A percentile compares a stretch with the other conserved stretches of the same genome.
Conservation (phyloP, 2,329 filamentous ascomycete species). For the Cryphonectria radicalis region DNA sequence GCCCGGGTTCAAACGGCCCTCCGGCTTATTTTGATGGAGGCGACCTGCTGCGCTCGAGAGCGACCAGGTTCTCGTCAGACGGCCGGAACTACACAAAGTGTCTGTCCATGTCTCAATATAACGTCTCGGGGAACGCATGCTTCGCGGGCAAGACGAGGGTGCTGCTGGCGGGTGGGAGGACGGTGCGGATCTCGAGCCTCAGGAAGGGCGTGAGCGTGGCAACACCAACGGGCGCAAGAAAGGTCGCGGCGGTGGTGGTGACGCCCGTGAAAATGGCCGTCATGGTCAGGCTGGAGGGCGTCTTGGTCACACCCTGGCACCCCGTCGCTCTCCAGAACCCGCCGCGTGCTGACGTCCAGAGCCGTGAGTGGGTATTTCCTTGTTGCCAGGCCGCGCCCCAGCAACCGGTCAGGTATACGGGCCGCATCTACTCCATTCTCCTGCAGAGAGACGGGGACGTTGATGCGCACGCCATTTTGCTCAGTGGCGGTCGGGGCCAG, state of each 20-base stretch:
- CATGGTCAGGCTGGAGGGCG: slow-evolving; percentile 50
- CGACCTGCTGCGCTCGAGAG: slow-evolving; percentile 26
- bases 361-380: slow-evolving; percentile 53
- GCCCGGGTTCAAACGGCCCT: neutral
- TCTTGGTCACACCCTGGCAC: slow-evolving; percentile 65
- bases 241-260: slow-evolving; percentile 55
- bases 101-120: slow-evolving; percentile 50
- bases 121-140: slow-evolving; percentile 49
- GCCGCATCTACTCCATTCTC: slow-evolving; percentile 60
- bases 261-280: slow-evolving; percentile 46
- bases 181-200: slow-evolving; percentile 48
- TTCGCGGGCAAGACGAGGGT: slow-evolving; percentile 57
- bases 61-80: slow-evolving; percentile 7
- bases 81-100: neutral
- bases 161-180: slow-evolving; percentile 45
- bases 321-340: slow-evolving; percentile 48
- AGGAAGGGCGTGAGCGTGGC: slow-evolving; percentile 51
- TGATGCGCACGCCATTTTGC: slow-evolving; percentile 54
- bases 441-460: slow-evolving; percentile 50
- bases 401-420: slow-evolving; percentile 48
- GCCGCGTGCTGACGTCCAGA: neutral
- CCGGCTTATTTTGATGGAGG: neutral
- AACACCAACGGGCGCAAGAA: slow-evolving; percentile 54
- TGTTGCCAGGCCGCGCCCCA: slow-evolving; percentile 40
- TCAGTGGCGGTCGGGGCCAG: slow-evolving; percentile 38